Base-by-base conservation (phyloP, 176 grass and related monocot genomes). In the Hyparrhenia diplandra region DNA sequence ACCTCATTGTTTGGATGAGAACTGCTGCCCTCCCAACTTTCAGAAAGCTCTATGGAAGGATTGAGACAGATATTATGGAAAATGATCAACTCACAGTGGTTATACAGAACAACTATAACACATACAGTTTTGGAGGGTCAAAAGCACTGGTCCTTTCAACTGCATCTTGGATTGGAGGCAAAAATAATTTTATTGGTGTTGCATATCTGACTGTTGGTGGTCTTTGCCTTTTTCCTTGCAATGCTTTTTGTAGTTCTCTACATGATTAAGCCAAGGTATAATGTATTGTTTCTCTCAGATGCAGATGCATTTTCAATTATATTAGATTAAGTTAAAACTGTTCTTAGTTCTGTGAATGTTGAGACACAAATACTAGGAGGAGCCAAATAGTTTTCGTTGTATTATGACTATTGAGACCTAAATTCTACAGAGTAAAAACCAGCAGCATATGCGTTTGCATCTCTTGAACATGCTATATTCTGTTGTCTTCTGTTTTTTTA, bases 1-100 rank as follows among this genome's bases (percentile, higher is more conserved):
- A 94, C 74, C 92, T 98, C 52, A 94, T 98, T 89, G 95, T 95
- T 63, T 98, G 92, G 92, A 98, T 98, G 95, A 87, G 95, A 91
- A 93, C 90, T 7, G 95, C 90, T 62, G 92, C 95, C 7, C 84
- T 98, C 30, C 90, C 95, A 63, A 88, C 83, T 60, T 98, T 95
- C 88, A 94, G 95, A 87, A 98, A 98, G 79, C 90, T 98, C 10
- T 98, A 92, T 40, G 92, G 95, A 46, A 89, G 88, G 84, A 98
- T 98, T 69, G 95, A 98, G 84, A 75, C 70, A 29, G 88, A 94
- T 73, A 74, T 98, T 75, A 81, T 55, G 77, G 88, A 81, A 71
- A 91, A 93, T 57, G 90, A 94, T 69, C 55, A 86, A 75, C 45
- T 95, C 66, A 93, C 85, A 29, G 88, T 98, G 61, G 73, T 89